Evolutionary conservation across 1,284 basidiomycete species (phyloP).

Genomic region (Heterobasidion parviporum): DNA sequence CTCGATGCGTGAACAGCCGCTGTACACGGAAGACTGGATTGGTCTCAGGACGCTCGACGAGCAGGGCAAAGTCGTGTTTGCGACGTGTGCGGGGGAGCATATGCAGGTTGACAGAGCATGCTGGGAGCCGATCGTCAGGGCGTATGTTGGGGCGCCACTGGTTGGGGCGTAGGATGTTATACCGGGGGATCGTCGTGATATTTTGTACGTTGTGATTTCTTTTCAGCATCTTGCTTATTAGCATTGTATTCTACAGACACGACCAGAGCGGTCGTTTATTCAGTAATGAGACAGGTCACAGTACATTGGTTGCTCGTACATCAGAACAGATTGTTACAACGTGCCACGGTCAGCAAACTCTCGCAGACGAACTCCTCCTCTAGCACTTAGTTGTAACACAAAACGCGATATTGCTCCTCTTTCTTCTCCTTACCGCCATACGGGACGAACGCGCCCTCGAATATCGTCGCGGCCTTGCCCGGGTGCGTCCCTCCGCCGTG

Average conservation of each 20-base stretch:
- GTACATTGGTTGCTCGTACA: no score
- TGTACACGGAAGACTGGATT: constrained; percentile 87
- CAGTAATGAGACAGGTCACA: no score
- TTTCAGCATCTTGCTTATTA: no score
- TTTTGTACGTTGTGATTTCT: no score
- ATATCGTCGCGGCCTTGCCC: constrained; percentile 52
- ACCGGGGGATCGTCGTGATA: no score
- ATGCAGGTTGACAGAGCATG: constrained; percentile 67
- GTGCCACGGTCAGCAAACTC: neutral
- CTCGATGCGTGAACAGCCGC: constrained; percentile 65
- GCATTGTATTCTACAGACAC: no score
- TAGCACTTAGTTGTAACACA: constrained; percentile 26
- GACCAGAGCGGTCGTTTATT: no score
- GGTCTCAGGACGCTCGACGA: constrained; percentile 76
- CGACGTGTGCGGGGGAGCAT: constrained; percentile 72
- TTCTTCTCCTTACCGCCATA: constrained; percentile 40
- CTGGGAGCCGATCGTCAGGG: constrained; percentile 46
- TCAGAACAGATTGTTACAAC: no score
- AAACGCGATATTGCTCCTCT: constrained; percentile 35
- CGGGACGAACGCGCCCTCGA: constrained; percentile 51
- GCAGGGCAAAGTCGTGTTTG: constrained; percentile 53
- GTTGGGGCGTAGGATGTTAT: neutral
- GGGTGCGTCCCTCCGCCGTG: constrained; percentile 44
- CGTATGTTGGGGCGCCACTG: constrained; percentile 32
- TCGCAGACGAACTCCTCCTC: neutral